Evolutionary conservation across 257 asterid species (phyloP), one percentile per base, ranked within the genome.

Genomic region (Plantago ovata): DNA sequence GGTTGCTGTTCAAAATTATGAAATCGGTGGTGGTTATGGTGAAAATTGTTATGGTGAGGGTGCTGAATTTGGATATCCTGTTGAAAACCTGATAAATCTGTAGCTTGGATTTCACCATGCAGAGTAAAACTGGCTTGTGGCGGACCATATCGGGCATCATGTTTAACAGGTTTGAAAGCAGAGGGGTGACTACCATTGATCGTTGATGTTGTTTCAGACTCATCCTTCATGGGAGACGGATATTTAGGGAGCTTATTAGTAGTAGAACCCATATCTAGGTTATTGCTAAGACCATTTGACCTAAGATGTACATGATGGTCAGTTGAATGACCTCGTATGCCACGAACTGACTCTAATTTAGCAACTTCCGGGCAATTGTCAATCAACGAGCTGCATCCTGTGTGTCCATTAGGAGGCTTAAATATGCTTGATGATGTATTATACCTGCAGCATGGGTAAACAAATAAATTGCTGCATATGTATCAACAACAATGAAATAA

Each of bases 211-310:
- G 79, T 79, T 71, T 79, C 79, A 5, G 81, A 78, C 65, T 71
- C 71, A 55, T 69, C 82, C 53, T 71, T 69, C 46, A 69, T 33
- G 20, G 23, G 24, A 50, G 66, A 52, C 21, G 63, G 73, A 22
- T 38, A 66, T 9, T 32, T 33, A 32, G 69, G 61, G 71, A 79
- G 73, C 47, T 72, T 81, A 64, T 81, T 71, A 38, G 88, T 77
- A 38, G 89, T 66, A 40, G 93, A 83, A 54, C 90, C 86, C 83
- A 75, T 75, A 68, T 77, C 96, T 23, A 74, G 64, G 67, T 68
- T 72, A 63, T 70, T 75, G 71, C 81, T 75, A 65, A 73, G 72
- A 66, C 78, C 86, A 48, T 86, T 76, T 63, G 91, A 87, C 69
- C 81, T 74, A 18, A 67, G 92, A 68, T 72, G 59, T 50, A 38